Conservation (phyloP, 2,329 filamentous ascomycete genomes). For the Fusarium luffae region DNA sequence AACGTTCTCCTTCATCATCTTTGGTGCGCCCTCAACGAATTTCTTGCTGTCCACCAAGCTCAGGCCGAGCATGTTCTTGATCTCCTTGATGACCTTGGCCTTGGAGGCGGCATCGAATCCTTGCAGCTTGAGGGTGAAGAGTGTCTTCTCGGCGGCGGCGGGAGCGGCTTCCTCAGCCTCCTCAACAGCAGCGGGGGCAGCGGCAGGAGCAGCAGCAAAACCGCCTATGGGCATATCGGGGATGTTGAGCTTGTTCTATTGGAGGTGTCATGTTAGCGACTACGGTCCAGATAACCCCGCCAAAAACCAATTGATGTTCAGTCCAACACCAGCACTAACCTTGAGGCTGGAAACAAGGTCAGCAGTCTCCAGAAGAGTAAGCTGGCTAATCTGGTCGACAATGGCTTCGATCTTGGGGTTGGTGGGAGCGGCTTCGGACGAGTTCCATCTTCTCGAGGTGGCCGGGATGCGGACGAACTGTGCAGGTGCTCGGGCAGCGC, state of each 20-base stretch:
- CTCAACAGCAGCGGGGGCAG: slow-evolving; percentile 71
- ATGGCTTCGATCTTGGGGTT: slow-evolving; percentile 95
- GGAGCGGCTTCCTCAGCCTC: slow-evolving; percentile 91
- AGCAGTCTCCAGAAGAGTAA: slow-evolving; percentile 97
- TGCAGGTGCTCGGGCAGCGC: slow-evolving; percentile 60
- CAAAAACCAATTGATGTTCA: slow-evolving; percentile 23
- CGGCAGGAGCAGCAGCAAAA: slow-evolving; percentile 76
- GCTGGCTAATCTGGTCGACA: slow-evolving; percentile 98
- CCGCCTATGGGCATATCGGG: slow-evolving; percentile 96
- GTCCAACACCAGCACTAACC: slow-evolving; percentile 63
- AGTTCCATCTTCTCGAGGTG: slow-evolving; percentile 82
- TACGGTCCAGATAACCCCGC: background rate
- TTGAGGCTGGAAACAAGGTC: slow-evolving; percentile 95
- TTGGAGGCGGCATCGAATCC: slow-evolving; percentile 89
- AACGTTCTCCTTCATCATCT: slow-evolving; percentile 98
- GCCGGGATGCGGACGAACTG: slow-evolving; percentile 58
- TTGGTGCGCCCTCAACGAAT: slow-evolving; percentile 97
- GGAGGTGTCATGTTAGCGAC: slow-evolving; percentile 28
- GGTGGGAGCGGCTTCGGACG: slow-evolving; percentile 74
- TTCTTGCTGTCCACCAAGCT: slow-evolving; percentile 99
- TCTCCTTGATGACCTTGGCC: slow-evolving; percentile 99
- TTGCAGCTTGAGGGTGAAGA: slow-evolving; percentile 96
- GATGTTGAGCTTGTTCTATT: slow-evolving; percentile 91
- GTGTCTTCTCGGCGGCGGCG: slow-evolving; percentile 91
- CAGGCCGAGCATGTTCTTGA: slow-evolving; percentile 94